Evolutionary conservation across 1,284 basidiomycete genomes (phyloP).

Genomic region (Ustilago lituana): DNA sequence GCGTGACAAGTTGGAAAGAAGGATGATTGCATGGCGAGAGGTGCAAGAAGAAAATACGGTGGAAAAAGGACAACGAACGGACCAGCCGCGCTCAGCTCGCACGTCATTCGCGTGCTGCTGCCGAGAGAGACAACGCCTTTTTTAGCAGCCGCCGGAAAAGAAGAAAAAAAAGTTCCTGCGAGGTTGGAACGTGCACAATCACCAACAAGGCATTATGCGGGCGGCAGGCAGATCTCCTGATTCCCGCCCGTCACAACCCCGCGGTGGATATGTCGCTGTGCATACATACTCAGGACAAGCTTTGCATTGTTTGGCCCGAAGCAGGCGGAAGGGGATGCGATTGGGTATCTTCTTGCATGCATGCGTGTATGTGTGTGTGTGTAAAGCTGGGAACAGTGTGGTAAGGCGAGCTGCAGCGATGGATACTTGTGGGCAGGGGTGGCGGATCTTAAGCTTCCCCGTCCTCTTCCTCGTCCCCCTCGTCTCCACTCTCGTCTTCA

Average conservation of each 20-base stretch:
- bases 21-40: neutral
- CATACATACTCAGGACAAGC: too few relatives aligned
- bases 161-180: too few relatives aligned
- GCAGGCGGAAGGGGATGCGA: too few relatives aligned
- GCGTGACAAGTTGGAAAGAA: neutral
- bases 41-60: neutral
- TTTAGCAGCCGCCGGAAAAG: too few relatives aligned
- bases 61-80: slow-evolving; percentile 5
- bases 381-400: neutral
- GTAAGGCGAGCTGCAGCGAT: too few relatives aligned
- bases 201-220: too few relatives aligned
- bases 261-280: too few relatives aligned
- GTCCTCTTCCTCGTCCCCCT: slow-evolving; percentile 11
- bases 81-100: slow-evolving; percentile 2
- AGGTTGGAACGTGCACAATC: slow-evolving; percentile 14
- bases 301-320: too few relatives aligned
- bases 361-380: neutral
- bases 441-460: neutral
- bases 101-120: slow-evolving; percentile 12
- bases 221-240: too few relatives aligned
- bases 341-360: slow-evolving; percentile 11
- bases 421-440: too few relatives aligned
- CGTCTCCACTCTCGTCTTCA: slow-evolving; percentile 22
- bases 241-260: too few relatives aligned
- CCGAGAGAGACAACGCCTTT: neutral